phyloP scores from a whole-genome alignment of 805 yeast genomes.

The Candida chauliodis region DNA sequence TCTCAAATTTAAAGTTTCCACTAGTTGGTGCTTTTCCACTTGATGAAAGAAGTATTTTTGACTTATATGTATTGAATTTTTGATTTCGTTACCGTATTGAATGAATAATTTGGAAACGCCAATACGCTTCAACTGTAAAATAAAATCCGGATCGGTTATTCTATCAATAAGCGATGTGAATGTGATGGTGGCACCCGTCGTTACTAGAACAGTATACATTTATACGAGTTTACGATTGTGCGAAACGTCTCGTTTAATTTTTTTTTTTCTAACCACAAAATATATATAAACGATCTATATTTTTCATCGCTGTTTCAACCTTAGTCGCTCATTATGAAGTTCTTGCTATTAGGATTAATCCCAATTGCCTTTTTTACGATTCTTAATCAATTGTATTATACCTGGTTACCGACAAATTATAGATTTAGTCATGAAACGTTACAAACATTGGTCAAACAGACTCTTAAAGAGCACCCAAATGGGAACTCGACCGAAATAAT shows the following conservation, averaged over 20 bases:
- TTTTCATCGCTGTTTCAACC: not conserved
- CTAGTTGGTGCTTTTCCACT: conserved; percentile 12
- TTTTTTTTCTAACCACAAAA: not conserved
- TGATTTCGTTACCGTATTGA: conserved; percentile 34
- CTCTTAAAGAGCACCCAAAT: conserved; percentile 50
- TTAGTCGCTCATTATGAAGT: conserved; percentile 20
- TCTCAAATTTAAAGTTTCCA: conserved; percentile 2
- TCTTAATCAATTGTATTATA: conserved; percentile 31
- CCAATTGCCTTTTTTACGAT: conserved; percentile 23
- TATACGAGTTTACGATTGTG: not conserved
- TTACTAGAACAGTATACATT: conserved; percentile 44
- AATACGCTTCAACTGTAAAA: conserved; percentile 25
- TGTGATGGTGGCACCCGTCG: conserved; percentile 91
- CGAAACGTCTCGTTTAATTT: conserved; percentile 4
- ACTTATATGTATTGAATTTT: conserved; percentile 20
- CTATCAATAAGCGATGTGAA: conserved; percentile 57
- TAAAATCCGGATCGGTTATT: conserved; percentile 32
- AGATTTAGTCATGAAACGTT: conserved; percentile 66
- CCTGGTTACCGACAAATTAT: conserved; percentile 70
- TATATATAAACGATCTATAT: not conserved
- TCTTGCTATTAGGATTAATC: conserved; percentile 19
- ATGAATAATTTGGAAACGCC: conserved; percentile 31
- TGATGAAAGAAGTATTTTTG: conserved; percentile 18
- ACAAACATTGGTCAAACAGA: conserved; percentile 54
- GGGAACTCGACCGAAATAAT: conserved; percentile 62